These are phyloP conservation scores for Mortierella sp. DNA, from an alignment of 371 early-diverging fungal species.

Conservation along the genomic window DNA sequence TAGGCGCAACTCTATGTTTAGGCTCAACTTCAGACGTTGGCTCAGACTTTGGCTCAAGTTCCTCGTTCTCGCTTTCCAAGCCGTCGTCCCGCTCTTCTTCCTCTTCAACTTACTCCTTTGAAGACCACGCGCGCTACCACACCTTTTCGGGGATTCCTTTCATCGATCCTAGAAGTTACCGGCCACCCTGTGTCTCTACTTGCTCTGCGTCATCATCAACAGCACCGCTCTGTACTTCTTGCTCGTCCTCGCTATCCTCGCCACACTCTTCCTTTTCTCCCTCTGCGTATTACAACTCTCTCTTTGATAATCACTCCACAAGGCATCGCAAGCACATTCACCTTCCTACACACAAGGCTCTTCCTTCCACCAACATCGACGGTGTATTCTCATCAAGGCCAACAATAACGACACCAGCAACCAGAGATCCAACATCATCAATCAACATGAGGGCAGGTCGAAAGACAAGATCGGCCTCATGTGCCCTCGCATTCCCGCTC, in stretches of 20 bases:
- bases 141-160: slow-evolving; percentile 13
- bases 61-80: slow-evolving; percentile 1
- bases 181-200: slow-evolving; percentile 20
- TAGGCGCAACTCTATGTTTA: slow-evolving; percentile 14
- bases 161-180: slow-evolving; percentile 16
- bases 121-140: slow-evolving; percentile 23
- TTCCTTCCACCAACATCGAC: neutral
- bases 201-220: slow-evolving; percentile 24
- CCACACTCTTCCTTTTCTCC: slow-evolving; percentile 1
- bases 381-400: neutral
- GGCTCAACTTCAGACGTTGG: slow-evolving; percentile 16
- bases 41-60: slow-evolving; percentile 17
- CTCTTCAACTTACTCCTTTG: neutral
- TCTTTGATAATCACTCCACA: slow-evolving; percentile 23
- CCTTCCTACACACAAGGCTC: neutral
- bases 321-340: neutral
- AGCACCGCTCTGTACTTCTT: slow-evolving; percentile 8
- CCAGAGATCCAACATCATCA: neutral
- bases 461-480: slow-evolving; percentile 30
- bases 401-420: neutral
- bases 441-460: slow-evolving; percentile 14
- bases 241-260: slow-evolving; percentile 3
- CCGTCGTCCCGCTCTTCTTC: slow-evolving; percentile 1
- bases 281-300: slow-evolving; percentile 20
- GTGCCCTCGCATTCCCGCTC: slow-evolving; percentile 29